phyloP scores from a whole-genome alignment of 192 early-diverging fungal species.

The Podila horticola region DNA sequence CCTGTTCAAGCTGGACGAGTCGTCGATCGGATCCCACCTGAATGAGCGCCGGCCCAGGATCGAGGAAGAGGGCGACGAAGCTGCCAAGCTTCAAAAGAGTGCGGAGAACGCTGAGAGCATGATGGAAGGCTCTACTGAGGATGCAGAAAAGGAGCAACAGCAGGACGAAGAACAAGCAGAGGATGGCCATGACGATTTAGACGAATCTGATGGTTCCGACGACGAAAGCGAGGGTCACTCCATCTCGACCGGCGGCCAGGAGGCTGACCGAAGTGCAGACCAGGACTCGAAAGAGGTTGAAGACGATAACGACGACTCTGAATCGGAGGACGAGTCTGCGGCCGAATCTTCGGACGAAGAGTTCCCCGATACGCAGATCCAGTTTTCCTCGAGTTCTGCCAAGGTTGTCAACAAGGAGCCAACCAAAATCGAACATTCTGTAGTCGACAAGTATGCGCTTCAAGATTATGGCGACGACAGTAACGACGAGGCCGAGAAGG shows the following conservation, averaged over 20 bases:
- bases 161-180: slow-evolving; percentile 18
- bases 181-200: slow-evolving; percentile 11
- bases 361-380: slow-evolving; percentile 64
- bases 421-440: neutral
- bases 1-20: slow-evolving; percentile 90
- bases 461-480: slow-evolving; percentile 65
- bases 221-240: slow-evolving; percentile 30
- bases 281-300: slow-evolving; percentile 11
- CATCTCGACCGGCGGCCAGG: neutral
- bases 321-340: slow-evolving; percentile 39
- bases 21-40: slow-evolving; percentile 78
- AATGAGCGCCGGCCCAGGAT: slow-evolving; percentile 66
- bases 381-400: slow-evolving; percentile 30
- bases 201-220: slow-evolving; percentile 33
- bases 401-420: slow-evolving; percentile 18
- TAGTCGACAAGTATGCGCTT: slow-evolving; percentile 60
- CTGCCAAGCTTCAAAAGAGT: too few relatives aligned
- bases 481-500: slow-evolving; percentile 52
- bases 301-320: slow-evolving; percentile 36
- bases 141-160: neutral
- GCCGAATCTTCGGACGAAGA: slow-evolving; percentile 56
- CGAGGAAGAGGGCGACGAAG: slow-evolving; percentile 20
- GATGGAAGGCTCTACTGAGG: neutral
- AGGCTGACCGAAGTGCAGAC: slow-evolving; percentile 12
- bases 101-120: slow-evolving; percentile 40